Conservation (phyloP, 164 flowering plant genomes). For the Dillenia turbinata region DNA sequence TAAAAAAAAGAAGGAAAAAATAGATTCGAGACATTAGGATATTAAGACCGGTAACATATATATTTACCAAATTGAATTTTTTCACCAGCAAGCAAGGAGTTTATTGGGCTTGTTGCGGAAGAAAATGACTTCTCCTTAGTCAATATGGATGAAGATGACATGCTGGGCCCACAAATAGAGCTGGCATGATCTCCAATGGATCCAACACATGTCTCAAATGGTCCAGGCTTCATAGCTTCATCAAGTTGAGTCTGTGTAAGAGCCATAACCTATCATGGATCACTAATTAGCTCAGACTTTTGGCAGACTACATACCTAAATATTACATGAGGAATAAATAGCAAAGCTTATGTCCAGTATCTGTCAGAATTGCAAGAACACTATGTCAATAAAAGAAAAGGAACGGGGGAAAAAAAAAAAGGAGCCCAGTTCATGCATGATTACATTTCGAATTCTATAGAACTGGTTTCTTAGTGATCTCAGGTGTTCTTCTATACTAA, state of each 20-base stretch:
- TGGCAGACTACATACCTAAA: too few relatives aligned
- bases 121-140: slow-evolving; percentile 61
- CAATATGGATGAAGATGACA: slow-evolving; percentile 53
- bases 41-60: not conserved
- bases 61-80: slow-evolving; percentile 92
- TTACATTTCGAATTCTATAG: too few relatives aligned
- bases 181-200: slow-evolving; percentile 46
- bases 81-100: slow-evolving; percentile 90
- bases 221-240: slow-evolving; percentile 82
- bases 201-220: slow-evolving; percentile 41
- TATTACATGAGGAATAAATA: too few relatives aligned
- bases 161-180: slow-evolving; percentile 36
- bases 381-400: not conserved
- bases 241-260: slow-evolving; percentile 84
- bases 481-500: too few relatives aligned
- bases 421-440: too few relatives aligned
- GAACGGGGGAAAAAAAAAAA: too few relatives aligned
- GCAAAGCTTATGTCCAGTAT: too few relatives aligned
- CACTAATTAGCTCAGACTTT: slow-evolving; percentile 1
- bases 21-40: not conserved
- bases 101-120: slow-evolving; percentile 65
- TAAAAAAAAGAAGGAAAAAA: not conserved
- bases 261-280: slow-evolving; percentile 58
- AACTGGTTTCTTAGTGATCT: too few relatives aligned
- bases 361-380: not conserved